Conservation (phyloP, 805 yeast genomes). For the Yamadazyma sp. region DNA sequence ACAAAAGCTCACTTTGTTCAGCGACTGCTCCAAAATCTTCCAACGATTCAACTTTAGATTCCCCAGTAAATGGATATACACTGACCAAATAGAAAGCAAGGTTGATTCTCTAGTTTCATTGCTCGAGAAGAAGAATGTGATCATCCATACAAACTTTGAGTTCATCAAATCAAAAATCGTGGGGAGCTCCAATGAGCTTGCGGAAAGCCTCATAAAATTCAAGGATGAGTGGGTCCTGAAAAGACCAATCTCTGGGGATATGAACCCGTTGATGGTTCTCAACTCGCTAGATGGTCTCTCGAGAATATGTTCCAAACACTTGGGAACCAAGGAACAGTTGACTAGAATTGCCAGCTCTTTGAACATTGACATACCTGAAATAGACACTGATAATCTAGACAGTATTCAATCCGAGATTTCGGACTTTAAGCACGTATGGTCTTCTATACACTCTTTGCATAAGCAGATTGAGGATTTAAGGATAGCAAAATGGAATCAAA, state of each 20-base stretch:
- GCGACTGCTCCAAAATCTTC: slow-evolving; percentile 5
- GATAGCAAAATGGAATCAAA: slow-evolving; percentile 46
- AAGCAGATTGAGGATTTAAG: slow-evolving; percentile 44
- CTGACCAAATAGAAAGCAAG: slow-evolving; percentile 62
- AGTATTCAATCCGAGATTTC: slow-evolving; percentile 47
- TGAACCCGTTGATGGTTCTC: slow-evolving; percentile 47
- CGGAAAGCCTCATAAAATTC: slow-evolving; percentile 28
- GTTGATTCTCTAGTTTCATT: slow-evolving; percentile 42
- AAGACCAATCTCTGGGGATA: slow-evolving; percentile 46
- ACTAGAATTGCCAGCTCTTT: slow-evolving; percentile 5
- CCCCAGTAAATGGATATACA: slow-evolving; percentile 55
- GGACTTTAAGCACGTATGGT: slow-evolving; percentile 65
- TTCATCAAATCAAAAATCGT: slow-evolving; percentile 42
- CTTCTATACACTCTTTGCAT: slow-evolving; percentile 53
- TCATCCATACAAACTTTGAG: slow-evolving; percentile 45
- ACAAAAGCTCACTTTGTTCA: slow-evolving; percentile 1
- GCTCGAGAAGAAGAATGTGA: slow-evolving; percentile 28
- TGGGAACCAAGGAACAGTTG: slow-evolving; percentile 8
- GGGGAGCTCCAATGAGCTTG: slow-evolving; percentile 38
- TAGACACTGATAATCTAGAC: slow-evolving; percentile 22
- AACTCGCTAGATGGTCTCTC: slow-evolving; percentile 29
- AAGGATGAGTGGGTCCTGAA: slow-evolving; percentile 48
- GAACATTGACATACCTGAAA: slow-evolving; percentile 7
- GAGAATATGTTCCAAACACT: slow-evolving; percentile 13
- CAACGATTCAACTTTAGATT: slow-evolving; percentile 32